These are phyloP conservation scores for Aspergillus puulaauensis DNA, from an alignment of 2,329 filamentous ascomycete species.

Conservation along the genomic window DNA sequence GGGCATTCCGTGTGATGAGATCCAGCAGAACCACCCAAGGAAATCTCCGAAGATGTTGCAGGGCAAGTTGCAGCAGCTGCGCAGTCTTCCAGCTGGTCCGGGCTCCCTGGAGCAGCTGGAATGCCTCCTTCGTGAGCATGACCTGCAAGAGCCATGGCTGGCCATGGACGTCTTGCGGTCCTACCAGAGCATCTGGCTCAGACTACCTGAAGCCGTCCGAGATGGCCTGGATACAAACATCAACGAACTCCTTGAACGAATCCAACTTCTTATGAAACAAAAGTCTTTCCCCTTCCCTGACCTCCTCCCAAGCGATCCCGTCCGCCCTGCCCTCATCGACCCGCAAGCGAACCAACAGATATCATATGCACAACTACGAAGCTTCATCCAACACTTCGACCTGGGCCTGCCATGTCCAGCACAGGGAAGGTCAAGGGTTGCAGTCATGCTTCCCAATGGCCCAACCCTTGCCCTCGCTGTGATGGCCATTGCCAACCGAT, in stretches of 20 bases:
- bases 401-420: slow-evolving; percentile 11
- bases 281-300: not conserved
- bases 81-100: not conserved
- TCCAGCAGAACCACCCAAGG: too few species aligned
- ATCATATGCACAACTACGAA: not conserved
- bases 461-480: slow-evolving; percentile 53
- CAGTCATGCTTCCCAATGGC: slow-evolving; percentile 55
- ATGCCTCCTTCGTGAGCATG: not conserved
- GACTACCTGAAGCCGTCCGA: not conserved
- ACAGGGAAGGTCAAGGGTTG: slow-evolving; percentile 45
- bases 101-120: not conserved
- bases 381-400: slow-evolving; percentile 16
- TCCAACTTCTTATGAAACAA: not conserved
- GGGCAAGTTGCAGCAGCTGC: not conserved
- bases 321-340: slow-evolving; percentile 1
- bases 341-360: not conserved
- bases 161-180: slow-evolving; percentile 1
- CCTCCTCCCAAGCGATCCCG: not conserved
- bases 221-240: not conserved
- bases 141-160: not conserved
- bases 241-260: not conserved
- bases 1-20: too few species aligned
- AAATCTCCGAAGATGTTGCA: too few species aligned
- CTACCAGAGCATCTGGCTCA: slow-evolving; percentile 7
- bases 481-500: slow-evolving; percentile 51